Conservation (phyloP, 83 land plant species). For the Picea abies region DNA sequence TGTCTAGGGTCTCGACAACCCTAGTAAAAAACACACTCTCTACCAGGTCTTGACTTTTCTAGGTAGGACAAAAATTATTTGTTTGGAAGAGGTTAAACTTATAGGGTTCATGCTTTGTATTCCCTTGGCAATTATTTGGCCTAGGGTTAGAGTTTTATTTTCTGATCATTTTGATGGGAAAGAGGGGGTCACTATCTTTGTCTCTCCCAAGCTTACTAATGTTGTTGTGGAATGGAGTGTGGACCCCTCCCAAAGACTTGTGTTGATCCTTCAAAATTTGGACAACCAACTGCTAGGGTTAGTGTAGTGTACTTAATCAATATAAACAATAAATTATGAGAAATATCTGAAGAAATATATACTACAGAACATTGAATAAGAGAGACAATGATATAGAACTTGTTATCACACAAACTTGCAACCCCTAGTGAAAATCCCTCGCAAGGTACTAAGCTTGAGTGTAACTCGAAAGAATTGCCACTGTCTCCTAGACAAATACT, state of each 20-base stretch:
- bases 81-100: background rate
- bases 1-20: background rate
- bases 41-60: background rate
- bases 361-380: too few relatives aligned
- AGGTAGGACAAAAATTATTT: background rate
- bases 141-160: background rate
- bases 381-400: too few relatives aligned
- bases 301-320: too few relatives aligned
- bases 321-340: too few relatives aligned
- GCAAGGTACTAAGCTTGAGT: too few relatives aligned
- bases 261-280: background rate
- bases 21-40: background rate
- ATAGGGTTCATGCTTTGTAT: background rate
- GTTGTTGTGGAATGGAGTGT: background rate
- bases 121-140: background rate
- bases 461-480: too few relatives aligned
- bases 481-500: too few relatives aligned
- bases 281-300: background rate
- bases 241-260: background rate
- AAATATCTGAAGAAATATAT: too few relatives aligned
- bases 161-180: too few relatives aligned
- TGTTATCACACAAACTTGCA: too few relatives aligned
- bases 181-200: too few relatives aligned
- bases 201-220: background rate
- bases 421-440: too few relatives aligned